Percentiles rank a stretch among this genome's conserved stretches.
Evolutionary conservation across 352 stramenopile genomes (phyloP).

Genomic region (Phytophthora pluvialis): DNA sequence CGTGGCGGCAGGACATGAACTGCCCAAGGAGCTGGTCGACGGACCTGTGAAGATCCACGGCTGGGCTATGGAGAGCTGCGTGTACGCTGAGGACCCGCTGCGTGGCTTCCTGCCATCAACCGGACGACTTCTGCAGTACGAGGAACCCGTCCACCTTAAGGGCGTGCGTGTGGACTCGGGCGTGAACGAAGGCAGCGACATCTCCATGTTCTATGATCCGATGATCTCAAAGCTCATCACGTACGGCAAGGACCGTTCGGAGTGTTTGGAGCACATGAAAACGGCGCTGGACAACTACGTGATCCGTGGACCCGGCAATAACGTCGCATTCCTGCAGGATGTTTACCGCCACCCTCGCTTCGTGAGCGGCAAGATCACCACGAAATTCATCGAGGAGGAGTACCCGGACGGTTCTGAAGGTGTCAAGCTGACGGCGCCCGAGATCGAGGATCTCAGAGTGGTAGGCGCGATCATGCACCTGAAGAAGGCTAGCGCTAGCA

Average conservation of each 20-base stretch:
- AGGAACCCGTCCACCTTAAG: conserved; percentile 80
- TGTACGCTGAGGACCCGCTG: conserved; percentile 98
- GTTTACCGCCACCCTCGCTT: conserved; percentile 93
- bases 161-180: conserved; percentile 93
- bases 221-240: conserved; percentile 98
- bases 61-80: conserved; percentile 93
- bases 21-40: conserved; percentile 86
- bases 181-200: conserved; percentile 91
- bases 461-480: conserved; percentile 81
- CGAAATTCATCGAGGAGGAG: conserved; percentile 96
- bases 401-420: conserved; percentile 95
- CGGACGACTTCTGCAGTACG: conserved; percentile 93
- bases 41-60: conserved; percentile 65
- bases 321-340: conserved; percentile 94
- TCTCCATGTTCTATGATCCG: conserved; percentile 96
- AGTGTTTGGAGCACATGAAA: conserved; percentile 89
- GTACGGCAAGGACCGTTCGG: conserved; percentile 72
- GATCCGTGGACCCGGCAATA: conserved; percentile 95
- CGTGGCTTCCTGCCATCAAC: conserved; percentile 95
- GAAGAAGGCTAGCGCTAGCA: conserved; percentile 45
- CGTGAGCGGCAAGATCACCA: conserved; percentile 94
- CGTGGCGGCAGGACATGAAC: conserved; percentile 90
- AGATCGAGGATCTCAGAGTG: conserved; percentile 80
- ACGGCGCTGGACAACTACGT: conserved; percentile 95
- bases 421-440: conserved; percentile 61